These are phyloP conservation scores for Pseudogymnoascus destructans DNA, from an alignment of 2,329 filamentous ascomycete species.

Conservation along the genomic window DNA sequence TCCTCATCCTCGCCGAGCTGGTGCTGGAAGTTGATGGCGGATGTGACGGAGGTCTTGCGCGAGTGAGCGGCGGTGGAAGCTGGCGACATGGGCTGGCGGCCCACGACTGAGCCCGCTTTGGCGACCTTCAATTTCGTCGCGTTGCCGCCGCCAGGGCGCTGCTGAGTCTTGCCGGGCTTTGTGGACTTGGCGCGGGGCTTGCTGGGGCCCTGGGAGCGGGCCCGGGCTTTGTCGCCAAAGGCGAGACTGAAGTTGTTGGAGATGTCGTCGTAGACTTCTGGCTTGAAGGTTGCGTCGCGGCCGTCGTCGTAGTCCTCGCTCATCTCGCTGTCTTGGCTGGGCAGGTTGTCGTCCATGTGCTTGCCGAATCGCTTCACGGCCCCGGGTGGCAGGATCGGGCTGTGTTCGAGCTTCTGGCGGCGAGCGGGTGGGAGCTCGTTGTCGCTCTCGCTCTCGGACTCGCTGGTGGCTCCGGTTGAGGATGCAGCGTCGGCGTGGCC, in stretches of 20 bases:
- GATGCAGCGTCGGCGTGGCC: slow-evolving; percentile 75
- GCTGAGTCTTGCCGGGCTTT: slow-evolving; percentile 26
- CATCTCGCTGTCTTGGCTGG: slow-evolving; percentile 43
- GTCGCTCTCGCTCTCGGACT: slow-evolving; percentile 57
- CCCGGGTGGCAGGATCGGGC: slow-evolving; percentile 36
- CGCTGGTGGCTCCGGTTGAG: slow-evolving; percentile 73
- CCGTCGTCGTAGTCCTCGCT: slow-evolving; percentile 40
- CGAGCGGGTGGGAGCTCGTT: slow-evolving; percentile 46
- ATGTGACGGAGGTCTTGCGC: slow-evolving; percentile 63
- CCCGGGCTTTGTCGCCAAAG: slow-evolving; percentile 29
- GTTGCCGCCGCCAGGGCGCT: slow-evolving; percentile 18
- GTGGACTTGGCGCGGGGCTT: slow-evolving; percentile 34
- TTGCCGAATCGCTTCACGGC: slow-evolving; percentile 34
- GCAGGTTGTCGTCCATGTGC: slow-evolving; percentile 38
- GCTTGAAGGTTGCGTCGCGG: slow-evolving; percentile 25
- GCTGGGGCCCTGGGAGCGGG: slow-evolving; percentile 23
- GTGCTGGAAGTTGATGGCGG: slow-evolving; percentile 49
- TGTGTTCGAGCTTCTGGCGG: slow-evolving; percentile 42
- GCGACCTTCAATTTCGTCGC: slow-evolving; percentile 36
- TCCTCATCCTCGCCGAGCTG: slow-evolving; percentile 61
- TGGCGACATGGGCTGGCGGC: slow-evolving; percentile 43
- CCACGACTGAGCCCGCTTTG: slow-evolving; percentile 21
- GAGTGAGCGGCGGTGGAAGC: slow-evolving; percentile 55
- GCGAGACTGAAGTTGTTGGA: slow-evolving; percentile 14
- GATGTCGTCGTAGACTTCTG: slow-evolving; percentile 14